Conservation (phyloP, 257 asterid genomes). For the Gentiana macrophylla region DNA sequence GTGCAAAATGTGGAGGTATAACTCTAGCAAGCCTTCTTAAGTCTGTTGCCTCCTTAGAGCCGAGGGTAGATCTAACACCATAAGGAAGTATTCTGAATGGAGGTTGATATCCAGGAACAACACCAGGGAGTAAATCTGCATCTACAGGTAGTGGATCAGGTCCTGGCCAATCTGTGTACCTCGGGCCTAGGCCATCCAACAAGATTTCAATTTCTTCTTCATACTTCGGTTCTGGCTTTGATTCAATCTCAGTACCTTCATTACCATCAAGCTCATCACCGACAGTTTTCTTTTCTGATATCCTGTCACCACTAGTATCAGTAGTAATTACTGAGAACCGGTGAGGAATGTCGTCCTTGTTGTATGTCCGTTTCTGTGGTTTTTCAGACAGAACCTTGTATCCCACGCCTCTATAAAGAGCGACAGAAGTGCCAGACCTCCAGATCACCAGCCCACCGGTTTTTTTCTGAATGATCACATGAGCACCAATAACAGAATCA, state of each 20-base stretch:
- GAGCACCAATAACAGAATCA: slow-evolving; percentile 7
- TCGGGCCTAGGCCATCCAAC: slow-evolving; percentile 73
- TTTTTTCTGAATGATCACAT: slow-evolving; percentile 58
- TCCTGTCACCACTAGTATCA: slow-evolving; percentile 18
- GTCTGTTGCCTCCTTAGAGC: slow-evolving; percentile 64
- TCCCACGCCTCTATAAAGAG: slow-evolving; percentile 76
- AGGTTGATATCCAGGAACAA: slow-evolving; percentile 53
- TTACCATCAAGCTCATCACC: slow-evolving; percentile 11
- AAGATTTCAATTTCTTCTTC: slow-evolving; percentile 72
- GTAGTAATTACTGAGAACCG: slow-evolving; percentile 18
- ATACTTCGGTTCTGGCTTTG: slow-evolving; percentile 43
- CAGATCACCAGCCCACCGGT: slow-evolving; percentile 95
- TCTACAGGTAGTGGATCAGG: slow-evolving; percentile 84
- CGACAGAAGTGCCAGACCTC: slow-evolving; percentile 91
- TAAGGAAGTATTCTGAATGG: slow-evolving; percentile 92
- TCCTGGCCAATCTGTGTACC: slow-evolving; percentile 93
- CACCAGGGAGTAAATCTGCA: slow-evolving; percentile 89
- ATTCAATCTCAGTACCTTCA: slow-evolving; percentile 20
- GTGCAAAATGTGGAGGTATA: slow-evolving; percentile 93
- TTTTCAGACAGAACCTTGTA: slow-evolving; percentile 41
- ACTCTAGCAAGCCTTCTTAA: slow-evolving; percentile 81
- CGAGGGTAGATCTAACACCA: slow-evolving; percentile 68
- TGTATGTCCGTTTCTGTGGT: slow-evolving; percentile 25
- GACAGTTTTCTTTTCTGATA: slow-evolving; percentile 15
- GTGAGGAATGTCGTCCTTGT: slow-evolving; percentile 27